These are phyloP conservation scores for Daldinia sp. DNA, from an alignment of 2,329 filamentous ascomycete species.

Conservation along the genomic window DNA sequence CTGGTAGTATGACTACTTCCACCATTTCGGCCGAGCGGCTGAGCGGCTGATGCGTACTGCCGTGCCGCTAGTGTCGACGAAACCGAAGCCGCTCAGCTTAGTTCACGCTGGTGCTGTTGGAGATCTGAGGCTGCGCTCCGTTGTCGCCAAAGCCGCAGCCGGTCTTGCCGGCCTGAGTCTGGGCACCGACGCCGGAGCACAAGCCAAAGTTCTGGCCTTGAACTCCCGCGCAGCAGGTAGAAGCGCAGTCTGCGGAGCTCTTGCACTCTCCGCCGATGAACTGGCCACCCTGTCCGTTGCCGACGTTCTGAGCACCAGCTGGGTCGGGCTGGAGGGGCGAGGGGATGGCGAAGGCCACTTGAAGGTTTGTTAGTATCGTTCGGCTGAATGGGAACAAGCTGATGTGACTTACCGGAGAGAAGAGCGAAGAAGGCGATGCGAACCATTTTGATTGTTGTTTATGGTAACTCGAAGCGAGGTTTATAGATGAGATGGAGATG, in stretches of 20 bases:
- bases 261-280: constrained; percentile 45
- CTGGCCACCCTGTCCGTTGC: constrained; percentile 41
- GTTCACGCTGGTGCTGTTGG: neutral
- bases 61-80: neutral
- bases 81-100: neutral
- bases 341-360: constrained; percentile 30
- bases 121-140: neutral
- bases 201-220: constrained; percentile 36
- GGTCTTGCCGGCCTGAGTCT: constrained; percentile 42
- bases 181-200: constrained; percentile 41
- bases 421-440: constrained; percentile 38
- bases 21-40: neutral
- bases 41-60: neutral
- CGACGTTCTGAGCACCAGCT: constrained; percentile 39
- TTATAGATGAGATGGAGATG: constrained; percentile 16
- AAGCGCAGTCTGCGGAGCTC: constrained; percentile 42
- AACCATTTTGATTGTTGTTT: constrained; percentile 42
- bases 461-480: neutral
- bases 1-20: neutral
- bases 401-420: constrained; percentile 38
- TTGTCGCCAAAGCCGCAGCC: constrained; percentile 43
- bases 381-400: neutral
- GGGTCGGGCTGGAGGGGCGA: constrained; percentile 38
- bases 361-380: constrained; percentile 17
- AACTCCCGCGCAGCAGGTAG: constrained; percentile 44